Conservation (phyloP, 139 green algal species). For the Penium margaritaceum region DNA sequence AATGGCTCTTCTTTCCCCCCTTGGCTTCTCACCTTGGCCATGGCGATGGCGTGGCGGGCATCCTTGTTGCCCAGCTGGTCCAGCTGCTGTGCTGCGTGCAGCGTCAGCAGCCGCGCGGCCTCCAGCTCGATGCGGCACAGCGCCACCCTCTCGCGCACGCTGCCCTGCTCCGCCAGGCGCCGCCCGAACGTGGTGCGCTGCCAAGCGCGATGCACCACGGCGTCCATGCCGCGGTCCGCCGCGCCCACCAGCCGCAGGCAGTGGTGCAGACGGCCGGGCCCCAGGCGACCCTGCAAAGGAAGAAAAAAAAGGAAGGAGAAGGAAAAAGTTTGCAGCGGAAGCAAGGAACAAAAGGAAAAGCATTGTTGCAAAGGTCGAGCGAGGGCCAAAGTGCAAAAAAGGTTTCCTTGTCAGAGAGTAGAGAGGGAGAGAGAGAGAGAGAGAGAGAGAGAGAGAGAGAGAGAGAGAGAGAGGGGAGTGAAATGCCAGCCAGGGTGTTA, state of each 20-base stretch:
- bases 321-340: too few species aligned
- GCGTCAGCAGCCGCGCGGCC: slow-evolving; percentile 57
- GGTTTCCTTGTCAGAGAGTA: too few species aligned
- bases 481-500: too few species aligned
- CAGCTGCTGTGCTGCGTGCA: slow-evolving; percentile 68
- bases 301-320: too few species aligned
- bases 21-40: slow-evolving; percentile 91
- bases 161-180: slow-evolving; percentile 55
- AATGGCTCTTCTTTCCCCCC: too few species aligned
- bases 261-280: slow-evolving; percentile 91
- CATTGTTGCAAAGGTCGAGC: too few species aligned
- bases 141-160: slow-evolving; percentile 48
- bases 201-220: slow-evolving; percentile 56
- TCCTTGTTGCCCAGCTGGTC: slow-evolving; percentile 74
- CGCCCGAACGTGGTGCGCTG: slow-evolving; percentile 60
- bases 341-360: too few species aligned
- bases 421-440: too few species aligned
- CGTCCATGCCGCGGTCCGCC: slow-evolving; percentile 69
- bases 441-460: too few species aligned
- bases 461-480: too few species aligned
- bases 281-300: slow-evolving; percentile 74
- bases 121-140: slow-evolving; percentile 36
- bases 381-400: too few species aligned
- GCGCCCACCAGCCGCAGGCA: slow-evolving; percentile 89
- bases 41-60: slow-evolving; percentile 71